Evolutionary conservation across 306 rosid genomes (phyloP).

Genomic region (Corylus heterophylla): DNA sequence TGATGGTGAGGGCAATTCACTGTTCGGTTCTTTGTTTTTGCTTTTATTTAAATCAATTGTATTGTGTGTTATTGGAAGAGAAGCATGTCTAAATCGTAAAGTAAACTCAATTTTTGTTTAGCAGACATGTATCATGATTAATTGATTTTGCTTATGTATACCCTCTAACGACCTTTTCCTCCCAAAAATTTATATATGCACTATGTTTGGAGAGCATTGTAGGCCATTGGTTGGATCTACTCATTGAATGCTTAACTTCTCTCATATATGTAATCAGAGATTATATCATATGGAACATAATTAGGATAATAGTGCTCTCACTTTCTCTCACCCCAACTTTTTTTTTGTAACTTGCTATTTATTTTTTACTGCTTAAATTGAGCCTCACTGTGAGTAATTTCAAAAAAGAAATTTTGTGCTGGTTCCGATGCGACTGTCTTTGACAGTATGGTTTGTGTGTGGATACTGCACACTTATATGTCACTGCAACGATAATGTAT

Average conservation of each 20-base stretch:
- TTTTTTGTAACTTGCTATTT: neutral
- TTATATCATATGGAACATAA: neutral
- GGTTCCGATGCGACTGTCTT: neutral
- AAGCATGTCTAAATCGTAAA: neutral
- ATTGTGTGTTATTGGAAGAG: neutral
- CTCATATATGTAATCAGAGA: neutral
- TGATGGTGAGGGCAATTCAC: conserved; percentile 69
- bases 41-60: neutral
- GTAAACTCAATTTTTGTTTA: neutral
- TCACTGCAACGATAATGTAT: conserved; percentile 20
- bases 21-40: conserved; percentile 8
- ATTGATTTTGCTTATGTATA: neutral
- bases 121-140: neutral
- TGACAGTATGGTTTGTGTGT: neutral
- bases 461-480: neutral
- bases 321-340: neutral
- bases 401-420: neutral
- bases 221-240: neutral
- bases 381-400: neutral
- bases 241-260: neutral
- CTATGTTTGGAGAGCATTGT: neutral
- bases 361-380: neutral
- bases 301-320: neutral
- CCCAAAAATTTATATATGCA: neutral
- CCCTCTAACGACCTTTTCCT: neutral